A percentile compares a stretch with the other conserved stretches of the same genome.
phyloP scores from a whole-genome alignment of 345 rosid genomes.

The Salix dunnii region DNA sequence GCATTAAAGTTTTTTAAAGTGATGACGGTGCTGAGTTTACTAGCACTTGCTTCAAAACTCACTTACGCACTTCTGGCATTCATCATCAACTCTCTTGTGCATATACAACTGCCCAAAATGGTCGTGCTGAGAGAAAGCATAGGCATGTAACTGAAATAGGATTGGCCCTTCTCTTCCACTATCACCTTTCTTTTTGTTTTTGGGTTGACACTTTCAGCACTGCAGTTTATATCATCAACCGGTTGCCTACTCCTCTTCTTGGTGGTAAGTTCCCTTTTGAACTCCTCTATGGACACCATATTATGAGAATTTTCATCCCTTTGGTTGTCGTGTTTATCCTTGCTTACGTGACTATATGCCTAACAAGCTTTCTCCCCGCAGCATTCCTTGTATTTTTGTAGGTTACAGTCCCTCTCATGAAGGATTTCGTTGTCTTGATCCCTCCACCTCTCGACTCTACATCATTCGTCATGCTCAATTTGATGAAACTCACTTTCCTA shows the following conservation, averaged over 20 bases:
- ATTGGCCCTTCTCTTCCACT: not conserved
- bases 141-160: not conserved
- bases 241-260: not conserved
- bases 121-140: not conserved
- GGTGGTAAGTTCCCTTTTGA: not conserved
- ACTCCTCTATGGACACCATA: not conserved
- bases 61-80: not conserved
- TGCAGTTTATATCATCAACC: not conserved
- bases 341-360: not conserved
- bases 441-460: not conserved
- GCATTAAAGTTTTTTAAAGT: not conserved
- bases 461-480: conserved; percentile 5
- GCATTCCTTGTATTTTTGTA: not conserved
- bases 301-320: not conserved
- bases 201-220: not conserved
- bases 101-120: not conserved
- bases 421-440: not conserved
- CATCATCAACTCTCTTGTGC: conserved; percentile 1
- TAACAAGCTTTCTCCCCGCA: not conserved
- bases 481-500: conserved; percentile 8
- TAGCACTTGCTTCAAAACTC: not conserved
- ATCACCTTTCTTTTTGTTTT: not conserved
- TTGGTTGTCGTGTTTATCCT: not conserved
- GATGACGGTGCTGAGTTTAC: not conserved
- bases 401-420: not conserved